A percentile compares a stretch with the other conserved stretches of the same genome.
These are phyloP conservation scores for Apiospora arundinis DNA, from an alignment of 2,329 filamentous ascomycete species.

Conservation along the genomic window DNA sequence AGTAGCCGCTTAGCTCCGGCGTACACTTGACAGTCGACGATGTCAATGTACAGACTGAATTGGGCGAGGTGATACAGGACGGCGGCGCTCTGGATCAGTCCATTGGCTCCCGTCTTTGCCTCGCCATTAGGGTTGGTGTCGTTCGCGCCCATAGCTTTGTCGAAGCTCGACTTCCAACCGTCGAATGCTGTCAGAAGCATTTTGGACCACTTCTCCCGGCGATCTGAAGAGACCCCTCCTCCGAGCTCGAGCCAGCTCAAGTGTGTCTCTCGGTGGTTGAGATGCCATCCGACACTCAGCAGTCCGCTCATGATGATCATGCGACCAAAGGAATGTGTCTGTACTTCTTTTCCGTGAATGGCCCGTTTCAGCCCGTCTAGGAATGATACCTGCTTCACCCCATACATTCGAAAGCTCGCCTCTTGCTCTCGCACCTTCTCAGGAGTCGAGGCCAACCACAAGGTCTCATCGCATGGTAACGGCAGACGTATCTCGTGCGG, in stretches of 20 bases:
- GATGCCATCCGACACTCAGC: conserved; percentile 90
- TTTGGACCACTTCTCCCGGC: conserved; percentile 78
- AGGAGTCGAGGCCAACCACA: conserved; percentile 84
- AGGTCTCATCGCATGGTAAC: conserved; percentile 82
- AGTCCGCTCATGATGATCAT: conserved; percentile 91
- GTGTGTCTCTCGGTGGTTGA: conserved; percentile 86
- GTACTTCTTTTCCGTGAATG: conserved; percentile 79
- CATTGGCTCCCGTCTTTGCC: conserved; percentile 58
- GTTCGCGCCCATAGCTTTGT: conserved; percentile 63
- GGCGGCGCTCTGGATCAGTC: conserved; percentile 78
- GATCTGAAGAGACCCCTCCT: conserved; percentile 61
- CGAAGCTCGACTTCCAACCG: conserved; percentile 85
- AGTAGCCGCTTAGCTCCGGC: conserved; percentile 79
- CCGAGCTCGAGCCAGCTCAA: conserved; percentile 77
- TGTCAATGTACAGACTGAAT: conserved; percentile 87
- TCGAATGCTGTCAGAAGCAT: conserved; percentile 82
- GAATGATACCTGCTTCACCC: conserved; percentile 80
- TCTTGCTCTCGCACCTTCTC: conserved; percentile 80
- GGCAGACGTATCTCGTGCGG: conserved; percentile 88
- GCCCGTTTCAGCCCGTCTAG: conserved; percentile 85
- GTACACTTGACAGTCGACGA: conserved; percentile 89
- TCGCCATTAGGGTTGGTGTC: conserved; percentile 49
- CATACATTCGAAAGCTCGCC: conserved; percentile 76
- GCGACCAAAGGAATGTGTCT: conserved; percentile 86
- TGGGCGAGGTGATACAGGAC: conserved; percentile 87